phyloP scores from a whole-genome alignment of 2,329 filamentous ascomycete genomes.

The Pseudogymnoascus destructans region DNA sequence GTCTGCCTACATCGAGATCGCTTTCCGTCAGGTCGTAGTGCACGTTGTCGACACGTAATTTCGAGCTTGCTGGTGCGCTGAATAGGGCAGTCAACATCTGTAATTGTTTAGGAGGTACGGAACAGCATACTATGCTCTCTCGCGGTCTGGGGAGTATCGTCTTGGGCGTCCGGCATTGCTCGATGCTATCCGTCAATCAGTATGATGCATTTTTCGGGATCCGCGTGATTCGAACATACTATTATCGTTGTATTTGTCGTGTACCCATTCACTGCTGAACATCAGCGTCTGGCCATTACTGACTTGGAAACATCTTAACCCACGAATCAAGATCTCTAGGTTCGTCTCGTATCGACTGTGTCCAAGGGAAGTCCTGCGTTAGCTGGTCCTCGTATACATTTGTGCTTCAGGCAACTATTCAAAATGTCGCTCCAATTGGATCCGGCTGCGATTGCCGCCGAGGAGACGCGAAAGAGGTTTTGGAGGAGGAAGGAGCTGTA shows the following conservation, averaged over 20 bases:
- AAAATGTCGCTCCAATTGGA: slow-evolving; percentile 16
- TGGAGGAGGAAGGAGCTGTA: slow-evolving; percentile 26
- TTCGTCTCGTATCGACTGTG: slow-evolving; percentile 48
- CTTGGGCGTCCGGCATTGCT: slow-evolving; percentile 11
- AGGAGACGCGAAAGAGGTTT: slow-evolving; percentile 16
- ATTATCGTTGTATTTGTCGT: slow-evolving; percentile 75
- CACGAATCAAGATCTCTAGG: slow-evolving; percentile 59
- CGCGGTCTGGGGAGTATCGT: slow-evolving; percentile 21
- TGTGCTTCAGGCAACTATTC: background rate
- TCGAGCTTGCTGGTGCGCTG: slow-evolving; percentile 46
- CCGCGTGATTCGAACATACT: slow-evolving; percentile 28
- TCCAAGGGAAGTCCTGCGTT: slow-evolving; percentile 32
- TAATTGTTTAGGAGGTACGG: background rate
- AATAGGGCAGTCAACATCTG: slow-evolving; percentile 7
- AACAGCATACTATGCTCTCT: slow-evolving; percentile 21
- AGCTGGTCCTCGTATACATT: slow-evolving; percentile 29
- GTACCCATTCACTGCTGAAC: slow-evolving; percentile 69
- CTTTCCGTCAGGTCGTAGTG: slow-evolving; percentile 84
- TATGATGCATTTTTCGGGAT: background rate
- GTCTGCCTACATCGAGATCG: slow-evolving; percentile 57
- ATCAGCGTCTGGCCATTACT: slow-evolving; percentile 6
- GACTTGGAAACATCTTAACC: slow-evolving; percentile 22
- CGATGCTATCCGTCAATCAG: background rate
- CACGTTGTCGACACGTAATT: slow-evolving; percentile 75
- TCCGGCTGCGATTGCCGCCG: slow-evolving; percentile 15